Base-by-base conservation (phyloP, 345 rosid genomes). In the Carallia brachiata region DNA sequence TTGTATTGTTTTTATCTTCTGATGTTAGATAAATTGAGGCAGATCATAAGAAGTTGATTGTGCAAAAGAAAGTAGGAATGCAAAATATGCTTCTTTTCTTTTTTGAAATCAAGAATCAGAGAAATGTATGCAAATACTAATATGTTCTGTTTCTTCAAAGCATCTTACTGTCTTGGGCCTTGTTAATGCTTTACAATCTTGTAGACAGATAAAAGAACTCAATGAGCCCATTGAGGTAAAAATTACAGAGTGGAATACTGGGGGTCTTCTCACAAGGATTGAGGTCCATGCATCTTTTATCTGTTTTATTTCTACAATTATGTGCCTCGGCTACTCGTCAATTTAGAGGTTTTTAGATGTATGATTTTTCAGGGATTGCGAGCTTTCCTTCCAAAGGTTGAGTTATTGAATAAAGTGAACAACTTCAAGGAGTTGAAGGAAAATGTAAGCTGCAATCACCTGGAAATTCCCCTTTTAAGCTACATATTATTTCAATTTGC, bases 161-260 rank as follows among this genome's bases (percentile, higher is more conserved):
- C 16, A 23, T 55, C 59, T 9, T 9, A 9, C 13, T 55, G 6
- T 28, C 16, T 5, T 23, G 17, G 19, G 60, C 72, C 67, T 76
- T 64, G 50, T 62, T 66, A 73, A 54, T 57, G 28, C 57, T 65
- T 67, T 44, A 17, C 69, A 39, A 6, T 66, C 39, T 52, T 4
- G 66, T 60, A 52, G 61, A 55, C 91, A 89, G 98, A 91, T 94
- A 66, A 91, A 88, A 76, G 88, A 89, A 62, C 81, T 94, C 44
- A 82, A 87, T 74, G 90, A 89, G 71, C 95, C 98, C 62, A 79
- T 91, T 61, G 89, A 91, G 83, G 91, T 91, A 57, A 82, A 84
- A 78, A 83, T 94, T 56, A 85, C 85, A 31, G 91, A 91, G 81
- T 91, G 98, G 98, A 89, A 89, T 70, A 88, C 97, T 13, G 97